Base-by-base conservation (phyloP, 768 basidiomycete species). In the Ephemerocybe angulata region DNA sequence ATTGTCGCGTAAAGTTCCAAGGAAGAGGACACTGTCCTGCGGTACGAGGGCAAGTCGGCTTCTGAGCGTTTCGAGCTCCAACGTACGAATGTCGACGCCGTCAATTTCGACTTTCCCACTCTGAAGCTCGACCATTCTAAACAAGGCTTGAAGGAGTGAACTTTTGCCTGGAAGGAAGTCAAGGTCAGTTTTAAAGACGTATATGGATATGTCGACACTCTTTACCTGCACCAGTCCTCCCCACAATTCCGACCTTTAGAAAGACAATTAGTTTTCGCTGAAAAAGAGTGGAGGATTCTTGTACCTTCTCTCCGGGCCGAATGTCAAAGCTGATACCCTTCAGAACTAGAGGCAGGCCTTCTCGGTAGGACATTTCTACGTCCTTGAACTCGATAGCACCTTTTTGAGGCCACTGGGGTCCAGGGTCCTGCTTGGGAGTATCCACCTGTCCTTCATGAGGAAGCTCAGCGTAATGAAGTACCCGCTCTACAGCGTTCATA, bases 401-500 rank as follows among this genome's bases (percentile, higher is more conserved):
- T 4, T 70, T 58, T 2, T 68, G 63, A 1, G 81, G 82, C 82
- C 81, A 83, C 15, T 70, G 61, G 11, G 69, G 54, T 1, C 76
- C 72, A 13, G 79, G 78, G 52, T 83, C 81, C 6, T 31, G 28
- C 21, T 76, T 65, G 2, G 75, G 65, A 13, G 70, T 74, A 3
- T 65, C 65, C 1, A 66, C 53, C 13, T 62, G 68, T 11, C 81
- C 84, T 64, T 89, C 88, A 1, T 76, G 56, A 0, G 75, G 74
- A 3, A 93, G 76, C 37, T 85, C 75, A 6, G 79, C 75, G 67
- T 89, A 91, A 48, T 85, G 77, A n/a, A 84, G 69, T 3, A 88
- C 72, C 21, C 87, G 78, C 62, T 88, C 87, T 7, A 85, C 85
- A 0, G 83, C 80, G 60, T 87, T 87, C 80, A 87, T 86, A 61